Percentiles rank a stretch among this genome's conserved stretches.
Evolutionary conservation across 257 asterid species (phyloP).

Genomic region (Craterostigma plantagineum): DNA sequence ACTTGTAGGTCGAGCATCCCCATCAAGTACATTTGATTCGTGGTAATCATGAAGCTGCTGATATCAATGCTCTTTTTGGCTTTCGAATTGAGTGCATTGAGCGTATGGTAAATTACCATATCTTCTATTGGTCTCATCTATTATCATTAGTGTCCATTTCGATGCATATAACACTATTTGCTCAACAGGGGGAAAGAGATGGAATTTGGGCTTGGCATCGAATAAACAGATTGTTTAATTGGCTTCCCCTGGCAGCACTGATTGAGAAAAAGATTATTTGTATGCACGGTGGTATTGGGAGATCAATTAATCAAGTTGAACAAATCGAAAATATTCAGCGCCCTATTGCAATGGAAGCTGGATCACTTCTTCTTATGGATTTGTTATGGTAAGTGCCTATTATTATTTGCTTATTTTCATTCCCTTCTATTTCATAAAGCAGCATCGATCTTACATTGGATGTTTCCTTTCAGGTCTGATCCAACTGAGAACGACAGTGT

Average conservation of each 20-base stretch:
- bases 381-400: slow-evolving; percentile 57
- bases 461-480: slow-evolving; percentile 66
- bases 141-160: slow-evolving; percentile 2
- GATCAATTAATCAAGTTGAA: slow-evolving; percentile 91
- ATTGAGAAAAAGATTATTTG: slow-evolving; percentile 92
- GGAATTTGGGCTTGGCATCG: slow-evolving; percentile 99
- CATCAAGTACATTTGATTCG: slow-evolving; percentile 84
- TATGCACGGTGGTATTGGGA: slow-evolving; percentile 99
- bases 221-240: slow-evolving; percentile 81
- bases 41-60: slow-evolving; percentile 99
- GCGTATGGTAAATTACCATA: slow-evolving; percentile 54
- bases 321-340: slow-evolving; percentile 95
- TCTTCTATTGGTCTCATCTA: not conserved
- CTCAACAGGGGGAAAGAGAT: slow-evolving; percentile 95
- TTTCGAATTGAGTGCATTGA: slow-evolving; percentile 97
- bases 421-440: no score
- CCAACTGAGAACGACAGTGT: slow-evolving; percentile 99
- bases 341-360: slow-evolving; percentile 98
- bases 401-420: slow-evolving; percentile 5
- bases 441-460: not conserved
- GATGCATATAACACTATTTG: slow-evolving; percentile 8
- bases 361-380: slow-evolving; percentile 96
- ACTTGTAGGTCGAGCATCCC: slow-evolving; percentile 72
- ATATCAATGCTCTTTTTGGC: slow-evolving; percentile 97
- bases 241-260: slow-evolving; percentile 98